Evolutionary conservation across 2,329 filamentous ascomycete species (phyloP).

Genomic region (Fusarium solani-melongenae): DNA sequence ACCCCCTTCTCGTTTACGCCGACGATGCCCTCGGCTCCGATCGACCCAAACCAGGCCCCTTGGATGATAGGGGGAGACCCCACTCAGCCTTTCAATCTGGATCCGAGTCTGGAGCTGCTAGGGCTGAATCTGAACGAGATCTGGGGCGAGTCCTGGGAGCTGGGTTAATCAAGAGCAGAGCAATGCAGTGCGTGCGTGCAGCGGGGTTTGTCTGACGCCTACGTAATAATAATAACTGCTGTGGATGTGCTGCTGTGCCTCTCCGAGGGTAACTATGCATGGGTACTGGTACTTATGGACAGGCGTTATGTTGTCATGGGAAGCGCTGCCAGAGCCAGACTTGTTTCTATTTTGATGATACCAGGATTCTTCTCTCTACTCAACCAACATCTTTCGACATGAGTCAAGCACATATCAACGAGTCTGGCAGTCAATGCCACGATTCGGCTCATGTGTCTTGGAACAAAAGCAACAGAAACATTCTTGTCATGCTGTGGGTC

Average conservation of each 20-base stretch:
- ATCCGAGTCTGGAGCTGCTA: conserved; percentile 64
- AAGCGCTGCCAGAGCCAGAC: neutral
- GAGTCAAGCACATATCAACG: conserved; percentile 33
- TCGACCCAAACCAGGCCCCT: conserved; percentile 49
- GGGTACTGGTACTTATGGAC: neutral
- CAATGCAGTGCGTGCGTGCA: neutral
- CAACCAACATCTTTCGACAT: conserved; percentile 20
- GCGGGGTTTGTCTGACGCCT: conserved; percentile 19
- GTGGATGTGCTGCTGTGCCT: conserved; percentile 20
- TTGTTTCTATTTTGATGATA: conserved; percentile 34
- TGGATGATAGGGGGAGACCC: conserved; percentile 49
- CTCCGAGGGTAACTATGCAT: conserved; percentile 2
- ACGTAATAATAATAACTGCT: conserved; percentile 40
- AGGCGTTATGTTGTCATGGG: conserved; percentile 11
- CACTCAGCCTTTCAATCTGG: conserved; percentile 59
- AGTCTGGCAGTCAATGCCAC: conserved; percentile 12
- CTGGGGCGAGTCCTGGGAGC: conserved; percentile 63
- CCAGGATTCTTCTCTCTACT: conserved; percentile 19
- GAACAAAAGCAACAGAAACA: conserved; percentile 10
- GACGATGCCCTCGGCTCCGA: conserved; percentile 48
- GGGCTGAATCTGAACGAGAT: conserved; percentile 66
- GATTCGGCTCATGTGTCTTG: conserved; percentile 24
- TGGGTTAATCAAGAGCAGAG: conserved; percentile 45
- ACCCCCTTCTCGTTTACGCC: conserved; percentile 55
- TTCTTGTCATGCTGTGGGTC: conserved; percentile 27